A percentile compares a stretch with the other conserved stretches of the same genome.
Conservation (phyloP, 2,329 filamentous ascomycete species). For the Aspergillus sp. region DNA sequence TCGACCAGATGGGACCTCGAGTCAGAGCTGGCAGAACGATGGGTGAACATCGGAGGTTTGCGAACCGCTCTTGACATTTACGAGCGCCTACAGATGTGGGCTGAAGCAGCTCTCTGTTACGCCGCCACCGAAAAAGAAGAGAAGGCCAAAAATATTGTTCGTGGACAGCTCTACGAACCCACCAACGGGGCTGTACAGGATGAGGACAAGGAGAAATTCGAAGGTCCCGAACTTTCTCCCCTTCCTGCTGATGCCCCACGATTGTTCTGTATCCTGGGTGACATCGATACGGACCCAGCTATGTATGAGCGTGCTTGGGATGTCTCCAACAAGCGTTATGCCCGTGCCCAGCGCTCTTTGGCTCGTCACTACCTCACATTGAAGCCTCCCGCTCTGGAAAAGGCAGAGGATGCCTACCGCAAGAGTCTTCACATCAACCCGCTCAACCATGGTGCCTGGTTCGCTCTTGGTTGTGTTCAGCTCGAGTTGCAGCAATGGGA, state of each 20-base stretch:
- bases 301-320: conserved; percentile 87
- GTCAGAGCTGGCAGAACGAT: conserved; percentile 86
- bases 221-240: conserved; percentile 66
- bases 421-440: conserved; percentile 75
- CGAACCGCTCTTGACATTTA: conserved; percentile 93
- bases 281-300: conserved; percentile 68
- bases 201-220: conserved; percentile 49
- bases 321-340: conserved; percentile 73
- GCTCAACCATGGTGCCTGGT: conserved; percentile 80
- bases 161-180: conserved; percentile 72
- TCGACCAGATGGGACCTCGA: conserved; percentile 92
- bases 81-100: conserved; percentile 87
- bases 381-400: conserved; percentile 56
- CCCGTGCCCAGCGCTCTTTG: conserved; percentile 80
- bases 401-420: conserved; percentile 72
- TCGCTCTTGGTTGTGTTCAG: conserved; percentile 80
- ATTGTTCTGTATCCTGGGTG: conserved; percentile 88
- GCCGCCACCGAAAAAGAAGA: conserved; percentile 75
- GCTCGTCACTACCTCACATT: conserved; percentile 70
- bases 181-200: conserved; percentile 45
- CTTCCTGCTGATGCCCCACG: conserved; percentile 78
- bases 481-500: conserved; percentile 72
- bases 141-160: conserved; percentile 71
- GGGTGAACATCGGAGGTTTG: conserved; percentile 82
- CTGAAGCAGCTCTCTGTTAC: conserved; percentile 87